Percentiles rank a stretch among this genome's conserved stretches.
phyloP scores from a whole-genome alignment of 2,329 filamentous ascomycete species.

The Claviceps arundinis region DNA sequence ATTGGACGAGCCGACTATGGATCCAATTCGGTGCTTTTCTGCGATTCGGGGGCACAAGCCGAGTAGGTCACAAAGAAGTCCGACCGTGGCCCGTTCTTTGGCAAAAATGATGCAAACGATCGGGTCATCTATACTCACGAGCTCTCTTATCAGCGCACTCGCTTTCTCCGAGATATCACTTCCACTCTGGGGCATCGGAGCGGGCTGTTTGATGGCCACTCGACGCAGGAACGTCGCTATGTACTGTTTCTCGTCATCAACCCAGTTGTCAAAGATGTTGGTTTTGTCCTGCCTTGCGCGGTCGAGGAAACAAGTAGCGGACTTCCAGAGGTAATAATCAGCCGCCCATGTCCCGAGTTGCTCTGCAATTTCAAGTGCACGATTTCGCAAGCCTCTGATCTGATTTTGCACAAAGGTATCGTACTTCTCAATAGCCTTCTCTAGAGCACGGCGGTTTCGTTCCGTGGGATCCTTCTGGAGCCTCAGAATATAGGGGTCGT shows the following conservation, averaged over 20 bases:
- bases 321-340: slow-evolving; percentile 48
- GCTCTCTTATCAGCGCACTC: slow-evolving; percentile 35
- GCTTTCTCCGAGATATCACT: slow-evolving; percentile 44
- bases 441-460: slow-evolving; percentile 25
- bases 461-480: slow-evolving; percentile 30
- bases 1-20: slow-evolving; percentile 41
- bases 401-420: slow-evolving; percentile 42
- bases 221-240: slow-evolving; percentile 32
- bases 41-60: slow-evolving; percentile 33
- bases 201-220: slow-evolving; percentile 14
- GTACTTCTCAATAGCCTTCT: slow-evolving; percentile 24
- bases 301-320: slow-evolving; percentile 24
- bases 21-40: slow-evolving; percentile 35
- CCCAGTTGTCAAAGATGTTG: slow-evolving; percentile 26
- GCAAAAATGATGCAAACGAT: slow-evolving; percentile 55
- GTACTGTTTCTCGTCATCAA: slow-evolving; percentile 40
- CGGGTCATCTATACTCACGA: slow-evolving; percentile 28
- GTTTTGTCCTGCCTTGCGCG: slow-evolving; percentile 8
- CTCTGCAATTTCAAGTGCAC: slow-evolving; percentile 33
- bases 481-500: slow-evolving; percentile 46
- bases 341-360: slow-evolving; percentile 57
- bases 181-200: slow-evolving; percentile 6
- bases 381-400: slow-evolving; percentile 39
- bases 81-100: slow-evolving; percentile 46
- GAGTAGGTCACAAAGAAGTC: slow-evolving; percentile 45